Evolutionary conservation across 2,329 filamentous ascomycete species (phyloP).

Genomic region (Berkeleyomyces rouxiae): DNA sequence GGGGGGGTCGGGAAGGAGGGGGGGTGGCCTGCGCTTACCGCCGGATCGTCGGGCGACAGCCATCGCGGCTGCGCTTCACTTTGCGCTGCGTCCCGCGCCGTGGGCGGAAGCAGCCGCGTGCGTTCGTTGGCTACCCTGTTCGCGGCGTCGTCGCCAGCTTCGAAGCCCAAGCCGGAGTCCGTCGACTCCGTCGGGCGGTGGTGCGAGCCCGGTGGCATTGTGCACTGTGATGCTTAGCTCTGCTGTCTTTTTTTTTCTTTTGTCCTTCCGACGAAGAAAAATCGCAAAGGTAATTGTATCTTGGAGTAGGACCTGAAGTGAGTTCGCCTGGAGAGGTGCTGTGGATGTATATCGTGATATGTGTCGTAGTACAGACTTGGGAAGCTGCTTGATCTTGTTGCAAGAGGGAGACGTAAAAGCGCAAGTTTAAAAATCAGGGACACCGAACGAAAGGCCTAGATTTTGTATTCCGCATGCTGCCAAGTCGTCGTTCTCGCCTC

Average conservation of each 20-base stretch:
- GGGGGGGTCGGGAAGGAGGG: no score
- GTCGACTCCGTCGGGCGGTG: not conserved
- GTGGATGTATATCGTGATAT: no score
- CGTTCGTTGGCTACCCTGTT: slow-evolving; percentile 29
- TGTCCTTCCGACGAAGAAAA: not conserved
- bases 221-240: not conserved
- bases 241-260: not conserved
- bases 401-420: no score
- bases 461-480: no score
- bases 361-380: no score
- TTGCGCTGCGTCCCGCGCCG: slow-evolving; percentile 32
- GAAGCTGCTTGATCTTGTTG: no score
- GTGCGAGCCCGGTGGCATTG: slow-evolving; percentile 2
- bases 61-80: slow-evolving; percentile 21
- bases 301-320: no score
- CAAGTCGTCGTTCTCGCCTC: no score
- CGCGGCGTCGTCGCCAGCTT: slow-evolving; percentile 17
- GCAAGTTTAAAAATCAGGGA: no score
- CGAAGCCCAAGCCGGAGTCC: slow-evolving; percentile 7
- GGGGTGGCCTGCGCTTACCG: slow-evolving; percentile 17
- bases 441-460: no score
- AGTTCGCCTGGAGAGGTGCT: no score
- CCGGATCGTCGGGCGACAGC: slow-evolving; percentile 28
- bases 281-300: not conserved
- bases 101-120: slow-evolving; percentile 52